These are phyloP conservation scores for Fusarium acutatum DNA, from an alignment of 2,329 filamentous ascomycete genomes.

Conservation along the genomic window DNA sequence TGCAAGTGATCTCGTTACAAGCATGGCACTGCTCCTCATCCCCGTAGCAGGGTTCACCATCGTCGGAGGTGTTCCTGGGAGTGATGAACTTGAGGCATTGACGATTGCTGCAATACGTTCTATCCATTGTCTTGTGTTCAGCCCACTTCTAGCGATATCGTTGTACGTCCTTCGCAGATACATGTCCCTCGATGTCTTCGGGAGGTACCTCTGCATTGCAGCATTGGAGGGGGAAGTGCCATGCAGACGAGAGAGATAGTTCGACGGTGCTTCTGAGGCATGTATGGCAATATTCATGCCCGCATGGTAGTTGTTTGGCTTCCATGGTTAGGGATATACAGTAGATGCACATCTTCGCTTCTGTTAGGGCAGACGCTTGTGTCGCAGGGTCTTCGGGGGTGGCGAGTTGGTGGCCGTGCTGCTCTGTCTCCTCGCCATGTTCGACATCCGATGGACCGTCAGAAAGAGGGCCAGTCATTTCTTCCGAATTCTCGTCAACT, in stretches of 20 bases:
- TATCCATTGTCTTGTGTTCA: conserved; percentile 37
- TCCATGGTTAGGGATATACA: too few relatives aligned
- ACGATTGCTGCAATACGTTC: conserved; percentile 58
- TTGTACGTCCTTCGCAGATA: conserved; percentile 36
- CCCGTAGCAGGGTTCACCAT: not conserved
- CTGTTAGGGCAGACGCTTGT: not conserved
- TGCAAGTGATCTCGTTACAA: conserved; percentile 49
- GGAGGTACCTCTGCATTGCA: conserved; percentile 54
- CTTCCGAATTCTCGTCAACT: not conserved
- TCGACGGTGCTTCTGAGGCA: conserved; percentile 57
- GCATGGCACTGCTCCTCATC: not conserved
- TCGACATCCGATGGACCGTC: not conserved
- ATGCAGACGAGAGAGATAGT: conserved; percentile 54
- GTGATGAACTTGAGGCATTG: conserved; percentile 60
- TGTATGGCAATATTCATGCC: conserved; percentile 59
- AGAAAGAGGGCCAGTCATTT: too few relatives aligned
- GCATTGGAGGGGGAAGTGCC: conserved; percentile 63
- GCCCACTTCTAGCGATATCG: not conserved
- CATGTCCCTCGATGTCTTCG: conserved; percentile 42
- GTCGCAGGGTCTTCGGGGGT: not conserved
- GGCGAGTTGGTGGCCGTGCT: not conserved
- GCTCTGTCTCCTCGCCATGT: too few relatives aligned
- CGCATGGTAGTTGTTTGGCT: too few relatives aligned
- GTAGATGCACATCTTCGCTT: too few relatives aligned
- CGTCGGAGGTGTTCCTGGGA: not conserved